Conservation (phyloP, 1,139 yeast species). For the Kodamaea sp. region DNA sequence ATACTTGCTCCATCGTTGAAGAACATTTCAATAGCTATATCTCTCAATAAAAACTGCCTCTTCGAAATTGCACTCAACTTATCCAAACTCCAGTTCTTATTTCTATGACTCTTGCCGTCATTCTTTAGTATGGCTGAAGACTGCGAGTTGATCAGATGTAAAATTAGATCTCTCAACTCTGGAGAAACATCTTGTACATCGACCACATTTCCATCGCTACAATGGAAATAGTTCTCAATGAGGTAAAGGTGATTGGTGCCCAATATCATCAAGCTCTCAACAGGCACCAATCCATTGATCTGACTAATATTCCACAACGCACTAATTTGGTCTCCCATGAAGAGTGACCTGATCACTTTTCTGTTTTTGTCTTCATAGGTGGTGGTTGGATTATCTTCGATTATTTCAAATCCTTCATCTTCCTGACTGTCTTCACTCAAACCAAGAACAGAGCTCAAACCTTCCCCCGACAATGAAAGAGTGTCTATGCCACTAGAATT, state of each 20-base stretch:
- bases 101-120: constrained; percentile 39
- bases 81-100: constrained; percentile 56
- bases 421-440: constrained; percentile 16
- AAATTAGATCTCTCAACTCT: constrained; percentile 63
- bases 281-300: constrained; percentile 69
- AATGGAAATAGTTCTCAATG: constrained; percentile 67
- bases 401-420: constrained; percentile 44
- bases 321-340: constrained; percentile 67
- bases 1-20: constrained; percentile 72
- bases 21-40: constrained; percentile 76
- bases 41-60: constrained; percentile 72
- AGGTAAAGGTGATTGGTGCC: constrained; percentile 66
- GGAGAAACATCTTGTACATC: constrained; percentile 68
- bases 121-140: constrained; percentile 21
- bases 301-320: constrained; percentile 77
- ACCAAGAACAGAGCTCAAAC: constrained; percentile 8
- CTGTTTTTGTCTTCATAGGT: constrained; percentile 68
- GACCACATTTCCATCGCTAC: constrained; percentile 59
- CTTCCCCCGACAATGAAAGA: constrained; percentile 21
- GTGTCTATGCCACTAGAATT: constrained; percentile 25
- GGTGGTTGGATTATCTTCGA: constrained; percentile 35
- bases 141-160: constrained; percentile 54
- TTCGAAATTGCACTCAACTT: constrained; percentile 65
- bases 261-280: constrained; percentile 70
- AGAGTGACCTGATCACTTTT: constrained; percentile 67